phyloP scores from a whole-genome alignment of 2,329 filamentous ascomycete species.

The Scytalidium lignicola region DNA sequence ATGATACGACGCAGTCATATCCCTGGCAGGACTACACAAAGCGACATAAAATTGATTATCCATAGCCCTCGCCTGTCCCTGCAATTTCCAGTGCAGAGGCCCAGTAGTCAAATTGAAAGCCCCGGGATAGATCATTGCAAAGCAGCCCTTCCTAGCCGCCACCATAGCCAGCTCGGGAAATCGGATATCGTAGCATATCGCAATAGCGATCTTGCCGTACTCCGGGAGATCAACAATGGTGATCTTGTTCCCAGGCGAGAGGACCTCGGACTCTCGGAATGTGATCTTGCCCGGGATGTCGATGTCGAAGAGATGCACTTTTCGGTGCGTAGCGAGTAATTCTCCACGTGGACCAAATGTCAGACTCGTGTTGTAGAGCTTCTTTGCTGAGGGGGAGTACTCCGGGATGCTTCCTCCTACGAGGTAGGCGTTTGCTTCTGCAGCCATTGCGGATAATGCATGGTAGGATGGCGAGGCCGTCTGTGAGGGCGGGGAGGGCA shows the following conservation, averaged over 20 bases:
- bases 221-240: constrained; percentile 83
- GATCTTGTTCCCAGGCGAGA: constrained; percentile 78
- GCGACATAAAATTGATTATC: constrained; percentile 95
- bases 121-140: constrained; percentile 87
- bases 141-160: constrained; percentile 79
- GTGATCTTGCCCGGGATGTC: constrained; percentile 92
- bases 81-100: constrained; percentile 82
- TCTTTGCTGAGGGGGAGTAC: constrained; percentile 53
- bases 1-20: constrained; percentile 71
- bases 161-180: constrained; percentile 93
- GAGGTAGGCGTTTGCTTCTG: constrained; percentile 73
- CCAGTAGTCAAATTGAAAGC: constrained; percentile 96
- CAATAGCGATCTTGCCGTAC: constrained; percentile 81
- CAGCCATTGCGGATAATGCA: constrained; percentile 73
- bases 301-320: constrained; percentile 96
- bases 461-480: constrained; percentile 79
- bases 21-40: constrained; percentile 84
- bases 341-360: constrained; percentile 73
- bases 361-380: constrained; percentile 88
- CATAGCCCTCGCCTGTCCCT: constrained; percentile 75
- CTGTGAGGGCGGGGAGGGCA: constrained; percentile 65
- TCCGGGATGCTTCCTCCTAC: constrained; percentile 93
- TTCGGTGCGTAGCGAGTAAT: constrained; percentile 85
- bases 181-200: constrained; percentile 96
- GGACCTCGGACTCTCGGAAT: constrained; percentile 85